Evolutionary conservation across 2,329 filamentous ascomycete genomes (phyloP), one percentile per base, ranked within the genome.

Genomic region (Lizonia empirigonia): DNA sequence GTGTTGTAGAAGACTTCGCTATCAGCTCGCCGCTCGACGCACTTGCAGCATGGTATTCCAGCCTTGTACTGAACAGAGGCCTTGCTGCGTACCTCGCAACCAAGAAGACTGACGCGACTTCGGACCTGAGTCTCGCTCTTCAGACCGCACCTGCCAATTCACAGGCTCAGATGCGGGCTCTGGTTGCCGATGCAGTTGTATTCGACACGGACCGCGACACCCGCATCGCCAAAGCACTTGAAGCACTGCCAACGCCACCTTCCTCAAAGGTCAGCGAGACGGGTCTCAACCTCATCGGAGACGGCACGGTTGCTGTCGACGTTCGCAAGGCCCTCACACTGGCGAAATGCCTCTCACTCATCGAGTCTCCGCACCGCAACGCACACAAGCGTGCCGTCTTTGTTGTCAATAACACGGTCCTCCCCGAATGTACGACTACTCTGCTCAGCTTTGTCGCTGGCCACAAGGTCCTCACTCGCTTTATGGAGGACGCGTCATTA

Each of bases 1-100:
- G 84, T 5, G 90, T 96, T 1, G 89, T 94, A 3, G 89, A 94
- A 52, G 93, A 97, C 65, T 84, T 85, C 44, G 87, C 91, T 2
- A 89, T 97, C 53, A 85, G 89, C 44, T 94, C 90, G 15, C 90
- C 92, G 0, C 83, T 97, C 59, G 93, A 97, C 72, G 91, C 91
- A 10, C 84, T 97, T 42, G 90, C 92, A 6, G 90, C 92, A 2
- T 97, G 92, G 92, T 94, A 87, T 78, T 95, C 92, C 0, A 90
- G 85, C 57, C 80, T 87, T 47, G 79, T 84, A 10, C 76, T 96
- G 29, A 89, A 91, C 63, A 81, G 82, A 50, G 85, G 85, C 2
- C 80, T 97, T 22, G 78, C 85, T 10, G 78, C 79, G 13, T 86
- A 83, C 27, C 78, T 95, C 26, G 80, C 82, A 33, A 74, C 76